Evolutionary conservation across 2,329 filamentous ascomycete species (phyloP).

Genomic region (Colletotrichum acutatum): DNA sequence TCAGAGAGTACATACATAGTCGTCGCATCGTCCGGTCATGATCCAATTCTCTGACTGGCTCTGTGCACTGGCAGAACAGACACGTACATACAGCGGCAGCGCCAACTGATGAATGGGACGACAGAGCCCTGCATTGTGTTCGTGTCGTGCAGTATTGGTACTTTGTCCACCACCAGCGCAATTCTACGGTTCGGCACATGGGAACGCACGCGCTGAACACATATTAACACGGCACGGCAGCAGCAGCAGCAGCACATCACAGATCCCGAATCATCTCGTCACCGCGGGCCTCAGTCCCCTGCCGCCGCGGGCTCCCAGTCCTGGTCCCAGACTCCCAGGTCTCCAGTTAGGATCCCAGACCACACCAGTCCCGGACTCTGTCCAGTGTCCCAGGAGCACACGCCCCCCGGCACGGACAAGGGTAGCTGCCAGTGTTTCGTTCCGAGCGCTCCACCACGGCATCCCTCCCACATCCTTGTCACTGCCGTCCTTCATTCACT

Average conservation of each 20-base stretch:
- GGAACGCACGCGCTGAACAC: constrained; percentile 1
- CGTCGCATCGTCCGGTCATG: constrained; percentile 26
- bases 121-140: constrained; percentile 22
- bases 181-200: background rate
- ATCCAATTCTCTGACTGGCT: constrained; percentile 20
- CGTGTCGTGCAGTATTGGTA: background rate
- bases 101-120: constrained; percentile 22
- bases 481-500: constrained; percentile 21
- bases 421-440: constrained; percentile 37
- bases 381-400: constrained; percentile 25
- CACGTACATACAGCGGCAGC: constrained; percentile 15
- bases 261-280: constrained; percentile 32
- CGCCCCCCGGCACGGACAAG: constrained; percentile 35
- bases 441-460: constrained; percentile 34
- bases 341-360: constrained; percentile 18
- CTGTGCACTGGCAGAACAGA: constrained; percentile 28
- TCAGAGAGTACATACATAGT: constrained; percentile 27
- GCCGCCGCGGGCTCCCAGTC: constrained; percentile 30
- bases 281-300: constrained; percentile 26
- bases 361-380: constrained; percentile 19
- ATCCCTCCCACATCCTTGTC: constrained; percentile 30
- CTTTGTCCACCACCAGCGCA: background rate
- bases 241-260: constrained; percentile 24
- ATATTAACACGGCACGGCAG: constrained; percentile 12
- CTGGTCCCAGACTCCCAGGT: background rate